Base-by-base conservation (phyloP, 495 filamentous ascomycete genomes). In the Cetradonia linearis region DNA sequence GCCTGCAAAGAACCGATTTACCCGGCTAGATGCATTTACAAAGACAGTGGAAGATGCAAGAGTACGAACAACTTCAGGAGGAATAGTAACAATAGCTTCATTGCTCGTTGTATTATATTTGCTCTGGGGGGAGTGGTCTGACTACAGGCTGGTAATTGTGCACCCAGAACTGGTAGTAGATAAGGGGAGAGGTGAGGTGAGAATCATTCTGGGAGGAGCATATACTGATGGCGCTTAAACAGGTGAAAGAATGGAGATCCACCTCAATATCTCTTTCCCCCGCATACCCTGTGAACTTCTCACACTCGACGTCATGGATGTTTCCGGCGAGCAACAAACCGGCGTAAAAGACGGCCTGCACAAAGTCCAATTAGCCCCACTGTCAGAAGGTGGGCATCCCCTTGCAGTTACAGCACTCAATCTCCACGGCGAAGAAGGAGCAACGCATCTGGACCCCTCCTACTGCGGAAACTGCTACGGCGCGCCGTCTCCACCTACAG, bases 31-130 rank as follows among this genome's bases (percentile, higher is more conserved):
- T 72, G 93, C 93, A 75, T 98, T 98, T 71, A 93, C 91, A 38
- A 98, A 98, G 73, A 98, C 93, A 38, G 93, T 98, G 49, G 94
- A 97, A 69, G 93, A 98, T 85, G 93, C 93, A 63, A 83, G 94
- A 62, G 82, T 97, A 71, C 87, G 94, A 67, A 98, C 93, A n/a
- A 97, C 94, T 14, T 93, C 89, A 14, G 93, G 93, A 54, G 93
- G 93, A 66, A 83, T 97, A 62, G 89, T 98, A 68, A 98, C 93
- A 58, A 88, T 98, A 66, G 80, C 83, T 64, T 94, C 89, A 63
- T 72, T 98, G 66, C 74, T 97, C 28, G 78, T 96, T 59, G 87
- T 98, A 16, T 66, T 96, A 42, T 95, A 84, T 72, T 81, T 98
- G 58, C 82, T 90, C 18, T 92, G 89, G 86, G 89, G 90, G 69